Evolutionary conservation across 2,329 filamentous ascomycete genomes (phyloP).

Genomic region (Teratosphaeriaceae sp.): DNA sequence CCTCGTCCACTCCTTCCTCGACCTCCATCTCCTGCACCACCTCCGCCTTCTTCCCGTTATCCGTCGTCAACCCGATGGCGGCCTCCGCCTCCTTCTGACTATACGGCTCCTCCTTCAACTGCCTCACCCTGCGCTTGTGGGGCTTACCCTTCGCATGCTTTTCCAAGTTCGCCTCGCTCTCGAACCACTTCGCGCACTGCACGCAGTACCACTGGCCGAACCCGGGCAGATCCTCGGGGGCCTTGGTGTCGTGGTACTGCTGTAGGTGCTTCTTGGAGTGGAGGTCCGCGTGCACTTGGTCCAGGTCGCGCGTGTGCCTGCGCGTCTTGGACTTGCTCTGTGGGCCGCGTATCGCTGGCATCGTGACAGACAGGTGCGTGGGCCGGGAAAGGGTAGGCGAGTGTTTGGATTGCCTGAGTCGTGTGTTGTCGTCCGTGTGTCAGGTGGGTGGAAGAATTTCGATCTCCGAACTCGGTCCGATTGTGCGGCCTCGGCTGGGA

Average conservation of each 20-base stretch:
- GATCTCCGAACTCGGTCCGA: no score
- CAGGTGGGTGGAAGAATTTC: background rate
- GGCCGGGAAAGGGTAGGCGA: no score
- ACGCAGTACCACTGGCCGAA: slow-evolving; percentile 82
- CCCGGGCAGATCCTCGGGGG: slow-evolving; percentile 78
- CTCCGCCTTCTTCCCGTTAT: slow-evolving; percentile 50
- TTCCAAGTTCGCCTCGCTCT: slow-evolving; percentile 68
- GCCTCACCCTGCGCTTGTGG: slow-evolving; percentile 85
- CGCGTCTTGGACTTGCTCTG: slow-evolving; percentile 45
- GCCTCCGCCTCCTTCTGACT: slow-evolving; percentile 81
- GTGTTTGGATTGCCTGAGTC: no score
- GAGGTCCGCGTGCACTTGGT: slow-evolving; percentile 84
- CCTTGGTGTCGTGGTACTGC: slow-evolving; percentile 71
- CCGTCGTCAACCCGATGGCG: slow-evolving; percentile 63
- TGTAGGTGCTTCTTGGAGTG: slow-evolving; percentile 70
- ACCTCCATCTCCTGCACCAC: slow-evolving; percentile 11
- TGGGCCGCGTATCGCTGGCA: slow-evolving; percentile 45
- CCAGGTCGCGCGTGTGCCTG: slow-evolving; percentile 65
- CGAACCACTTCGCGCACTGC: slow-evolving; percentile 95
- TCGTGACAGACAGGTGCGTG: slow-evolving; percentile 25
- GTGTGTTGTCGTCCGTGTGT: no score
- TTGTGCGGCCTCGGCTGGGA: background rate
- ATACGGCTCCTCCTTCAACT: slow-evolving; percentile 77
- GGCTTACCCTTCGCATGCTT: slow-evolving; percentile 81
- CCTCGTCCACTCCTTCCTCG: background rate